Base-by-base conservation (phyloP, 176 grass and related monocot species). In the Ensete glaucum region DNA sequence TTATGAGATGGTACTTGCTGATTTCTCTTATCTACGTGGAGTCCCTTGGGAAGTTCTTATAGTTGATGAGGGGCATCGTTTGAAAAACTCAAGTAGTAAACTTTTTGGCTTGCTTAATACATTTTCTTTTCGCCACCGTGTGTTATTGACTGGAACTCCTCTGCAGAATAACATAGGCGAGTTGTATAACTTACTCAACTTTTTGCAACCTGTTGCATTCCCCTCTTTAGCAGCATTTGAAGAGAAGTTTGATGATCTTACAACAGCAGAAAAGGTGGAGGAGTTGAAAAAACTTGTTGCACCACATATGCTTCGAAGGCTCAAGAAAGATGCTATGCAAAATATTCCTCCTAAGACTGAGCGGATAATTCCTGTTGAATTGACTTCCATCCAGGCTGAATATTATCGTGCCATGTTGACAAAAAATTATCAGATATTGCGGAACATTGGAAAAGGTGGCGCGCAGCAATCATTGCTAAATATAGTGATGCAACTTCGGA, bases 201-300 rank as follows among this genome's bases (percentile, higher is more conserved):
- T 99, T 82, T 85, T 99, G 72, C 95, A 99, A 26, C 91, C 95
- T 80, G 76, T 74, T 82, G 94, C 91, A 81, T 99, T 99, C 80
- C 91, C 95, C 50, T 99, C 88, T 82, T 81, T 99, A 49, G 76
- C 83, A 70, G 88, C 81, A 77, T 94, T 99, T 84, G 95, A 99
- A 77, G 91, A 91, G 86, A 99, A 94, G 15, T 99, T 99, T 84
- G 89, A 91, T 82, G 95, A 94, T 53, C 90, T 99, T 78, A 91
- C 88, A 53, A 94, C 95, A 74, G 82, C 95, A 69, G 95, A 99
- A 82, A 99, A 89, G 68, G 95, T 99, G 62, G 95, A 99, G n/a
- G 95, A 99, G 73, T 82, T 99, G 81, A 99, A 99, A 74, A 99
- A 99, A 88, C 95, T 99, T 78, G 95, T 99, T 77, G 84, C 95